phyloP scores from a whole-genome alignment of 2,329 filamentous ascomycete genomes.

The Mycosphaerella arachidis region DNA sequence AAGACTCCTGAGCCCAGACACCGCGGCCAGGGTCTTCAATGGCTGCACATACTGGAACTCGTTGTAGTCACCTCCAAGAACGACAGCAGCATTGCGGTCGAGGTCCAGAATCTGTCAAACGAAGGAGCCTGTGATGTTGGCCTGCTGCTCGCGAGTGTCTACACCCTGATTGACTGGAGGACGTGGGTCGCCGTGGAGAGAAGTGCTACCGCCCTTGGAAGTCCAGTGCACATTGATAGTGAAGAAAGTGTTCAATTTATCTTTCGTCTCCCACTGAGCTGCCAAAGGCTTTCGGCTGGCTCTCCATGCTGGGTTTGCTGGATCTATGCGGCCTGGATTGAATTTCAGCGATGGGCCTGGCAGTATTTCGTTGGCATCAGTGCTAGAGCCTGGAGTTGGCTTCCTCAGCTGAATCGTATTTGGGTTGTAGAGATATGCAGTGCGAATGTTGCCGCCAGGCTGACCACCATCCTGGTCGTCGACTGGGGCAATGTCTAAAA shows the following conservation, averaged over 20 bases:
- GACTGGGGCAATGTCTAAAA: conserved; percentile 55
- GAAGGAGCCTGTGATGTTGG: conserved; percentile 56
- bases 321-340: conserved; percentile 67
- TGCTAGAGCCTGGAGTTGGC: conserved; percentile 52
- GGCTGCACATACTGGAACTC: conserved; percentile 63
- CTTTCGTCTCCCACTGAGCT: conserved; percentile 59
- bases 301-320: conserved; percentile 55
- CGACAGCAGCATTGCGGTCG: conserved; percentile 54
- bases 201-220: conserved; percentile 62
- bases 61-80: conserved; percentile 67
- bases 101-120: conserved; percentile 53
- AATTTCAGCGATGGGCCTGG: conserved; percentile 56
- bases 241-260: conserved; percentile 57
- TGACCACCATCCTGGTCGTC: conserved; percentile 61
- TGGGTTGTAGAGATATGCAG: conserved; percentile 65
- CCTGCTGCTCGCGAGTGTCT: conserved; percentile 53
- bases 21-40: conserved; percentile 49
- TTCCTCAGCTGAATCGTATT: conserved; percentile 56
- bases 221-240: conserved; percentile 67
- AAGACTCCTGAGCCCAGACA: conserved; percentile 57
- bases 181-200: conserved; percentile 60
- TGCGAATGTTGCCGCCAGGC: conserved; percentile 67
- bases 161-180: conserved; percentile 64
- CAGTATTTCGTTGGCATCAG: conserved; percentile 56
- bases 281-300: conserved; percentile 63